Base-by-base conservation (phyloP, 371 early-diverging fungal species). In the Haplosporangium sp. region DNA sequence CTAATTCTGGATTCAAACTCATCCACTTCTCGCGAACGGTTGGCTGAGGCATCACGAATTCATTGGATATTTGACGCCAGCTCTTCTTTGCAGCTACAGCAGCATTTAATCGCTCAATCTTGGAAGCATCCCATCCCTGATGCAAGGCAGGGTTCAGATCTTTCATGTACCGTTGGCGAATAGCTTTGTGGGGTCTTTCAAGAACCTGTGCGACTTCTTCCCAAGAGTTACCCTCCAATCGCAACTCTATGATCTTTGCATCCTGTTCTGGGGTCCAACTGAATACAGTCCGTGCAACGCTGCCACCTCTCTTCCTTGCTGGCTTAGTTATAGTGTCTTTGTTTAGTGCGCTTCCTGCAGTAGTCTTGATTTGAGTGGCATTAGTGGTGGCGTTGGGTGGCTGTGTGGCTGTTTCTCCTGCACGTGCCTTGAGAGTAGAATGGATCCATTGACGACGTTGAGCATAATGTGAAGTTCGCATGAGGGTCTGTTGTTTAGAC, bases 201-300 rank as follows among this genome's bases (percentile, higher is more conserved):
- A 75, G 8, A 3, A 66, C 72, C 2, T 42, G 69, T 2, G 69
- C 72, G 45, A 81, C 75, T 50, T 81, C 82, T 35, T 67, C 20
- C 82, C 82, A 81, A 40, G 56, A 63, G 40, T 56, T 47, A 19
- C 82, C 82, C 20, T 81, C 75, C 17, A 81, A 60, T 40, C 82
- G 71, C 69, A 81, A 65, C 1, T 75, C 75, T 10, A 75, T 17
- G 11, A 81, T 61, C 48, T 61, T 57, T 37, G 61, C 56, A 34
- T 81, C 75, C 44, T 69, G 35, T 40, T 81, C 75, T 0, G 61
- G 69, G 4, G 69, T 68, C 74, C 74, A 79, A 5, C 27, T 8
- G 19, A 56, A 57, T 38, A 37, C 6, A 10, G n/a, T 42, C 4
- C 40, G 35, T 50, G 19, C 5, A 50, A 15, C 50, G 13, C 15